Evolutionary conservation across 192 early-diverging fungal genomes (phyloP).

Genomic region (Coemansia erecta): DNA sequence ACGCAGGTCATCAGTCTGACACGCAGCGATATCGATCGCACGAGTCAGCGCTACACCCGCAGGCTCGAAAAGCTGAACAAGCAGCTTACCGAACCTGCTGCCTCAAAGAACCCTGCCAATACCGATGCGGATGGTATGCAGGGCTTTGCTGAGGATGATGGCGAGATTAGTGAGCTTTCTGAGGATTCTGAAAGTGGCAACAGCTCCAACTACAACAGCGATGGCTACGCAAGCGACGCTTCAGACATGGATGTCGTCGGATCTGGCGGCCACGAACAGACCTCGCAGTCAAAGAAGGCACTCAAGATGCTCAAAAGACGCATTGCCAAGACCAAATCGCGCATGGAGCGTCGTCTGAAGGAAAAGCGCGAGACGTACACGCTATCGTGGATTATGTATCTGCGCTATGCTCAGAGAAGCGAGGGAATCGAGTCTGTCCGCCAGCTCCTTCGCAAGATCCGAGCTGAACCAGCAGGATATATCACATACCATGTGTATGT

Average conservation of each 20-base stretch:
- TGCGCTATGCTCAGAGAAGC: constrained; percentile 73
- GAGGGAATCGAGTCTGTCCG: constrained; percentile 77
- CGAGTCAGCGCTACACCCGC: constrained; percentile 17
- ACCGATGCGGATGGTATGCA: constrained; percentile 15
- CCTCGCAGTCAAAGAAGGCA: background rate
- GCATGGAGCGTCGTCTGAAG: constrained; percentile 24
- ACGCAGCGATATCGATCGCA: constrained; percentile 19
- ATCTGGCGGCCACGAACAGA: no score
- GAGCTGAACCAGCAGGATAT: constrained; percentile 69
- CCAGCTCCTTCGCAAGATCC: constrained; percentile 63
- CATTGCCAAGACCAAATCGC: constrained; percentile 43
- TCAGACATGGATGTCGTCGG: background rate
- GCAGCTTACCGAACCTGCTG: constrained; percentile 15
- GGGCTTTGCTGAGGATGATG: background rate
- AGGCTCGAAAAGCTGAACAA: constrained; percentile 40
- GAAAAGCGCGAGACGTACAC: constrained; percentile 57
- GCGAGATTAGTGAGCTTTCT: constrained; percentile 1
- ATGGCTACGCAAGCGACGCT: constrained; percentile 50
- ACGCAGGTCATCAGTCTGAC: constrained; percentile 41
- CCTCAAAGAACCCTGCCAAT: background rate
- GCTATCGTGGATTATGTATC: constrained; percentile 85
- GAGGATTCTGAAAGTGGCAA: constrained; percentile 26
- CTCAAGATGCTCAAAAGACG: constrained; percentile 29
- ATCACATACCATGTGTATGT: constrained; percentile 86
- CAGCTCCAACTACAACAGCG: constrained; percentile 19